Evolutionary conservation across 108 stramenopile species (phyloP), one percentile per base, ranked within the genome.

Genomic region (Cylindrotheca fusiformis): DNA sequence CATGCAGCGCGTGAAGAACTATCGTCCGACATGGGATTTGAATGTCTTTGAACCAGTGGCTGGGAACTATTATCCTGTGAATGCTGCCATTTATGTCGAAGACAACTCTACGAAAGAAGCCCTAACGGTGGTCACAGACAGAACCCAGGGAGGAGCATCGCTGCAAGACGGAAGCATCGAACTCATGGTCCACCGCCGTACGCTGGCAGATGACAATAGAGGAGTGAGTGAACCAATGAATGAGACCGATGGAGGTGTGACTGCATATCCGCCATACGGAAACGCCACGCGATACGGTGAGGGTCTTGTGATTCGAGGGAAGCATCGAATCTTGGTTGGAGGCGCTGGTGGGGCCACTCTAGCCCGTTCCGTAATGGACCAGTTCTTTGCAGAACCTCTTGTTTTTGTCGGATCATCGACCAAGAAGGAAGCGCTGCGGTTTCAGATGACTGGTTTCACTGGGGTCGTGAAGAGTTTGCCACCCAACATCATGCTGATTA

Each of bases 11-110:
- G 59, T 63, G 51, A 78, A 86, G 8, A 84, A 84, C 45, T 69
- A 79, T 48, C 80, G 88, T 8, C 74, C 84, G 8, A 72, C 87
- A 17, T 89, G 88, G 79, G 65, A 85, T 47, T 51, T 87, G 48
- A 58, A 76, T 5, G 90, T 88, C 22, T 85, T 67, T 61, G 90
- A 97, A 76, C 95, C 95, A 22, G 75, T 97, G 50, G 88, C 96
- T 18, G 93, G 91, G 31, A 99, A 97, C 66, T 99, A 90, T 77
- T 97, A 96, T 67, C 98, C 98, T 23, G 85, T 97, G 1, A 97
- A 90, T 67, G 78, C 96, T n/a, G 94, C 93, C 14, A 84, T 89
- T n/a, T 96, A 78, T 58, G 56, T 98, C 48, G 78, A 94, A 74
- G 96, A 96, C 29, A 26, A 36, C 25, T 23, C 23, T 12, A 22